Conservation (phyloP, 768 basidiomycete species). For the Hygrophoropsis aurantiaca region DNA sequence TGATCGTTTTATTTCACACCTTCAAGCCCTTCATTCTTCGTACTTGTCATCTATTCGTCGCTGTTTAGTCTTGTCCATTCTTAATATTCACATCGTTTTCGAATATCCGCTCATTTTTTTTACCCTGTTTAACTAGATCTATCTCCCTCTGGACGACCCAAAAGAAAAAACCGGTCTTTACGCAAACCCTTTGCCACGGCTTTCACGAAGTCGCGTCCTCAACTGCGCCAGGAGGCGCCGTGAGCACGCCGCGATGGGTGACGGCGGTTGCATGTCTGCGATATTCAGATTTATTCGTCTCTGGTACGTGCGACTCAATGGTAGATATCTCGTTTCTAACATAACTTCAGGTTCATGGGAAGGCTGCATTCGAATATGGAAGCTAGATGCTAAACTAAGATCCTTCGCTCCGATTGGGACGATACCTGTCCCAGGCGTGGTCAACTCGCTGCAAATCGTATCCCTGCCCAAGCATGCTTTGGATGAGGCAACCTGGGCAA, state of each 20-base stretch:
- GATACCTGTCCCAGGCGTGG: conserved; percentile 69
- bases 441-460: conserved; percentile 89
- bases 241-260: conserved; percentile 87
- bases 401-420: conserved; percentile 70
- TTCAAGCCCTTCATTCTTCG: too few species aligned
- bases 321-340: background rate
- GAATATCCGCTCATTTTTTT: too few species aligned
- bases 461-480: conserved; percentile 44
- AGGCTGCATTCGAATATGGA: conserved; percentile 87
- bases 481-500: conserved; percentile 44
- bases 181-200: conserved; percentile 85
- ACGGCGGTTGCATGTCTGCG: conserved; percentile 78
- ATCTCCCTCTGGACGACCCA: conserved; percentile 88
- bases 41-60: too few species aligned
- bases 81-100: too few species aligned
- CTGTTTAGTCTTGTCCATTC: too few species aligned
- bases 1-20: too few species aligned
- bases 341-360: conserved; percentile 83
- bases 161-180: conserved; percentile 95
- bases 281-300: conserved; percentile 89
- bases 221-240: conserved; percentile 70
- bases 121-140: too few species aligned
- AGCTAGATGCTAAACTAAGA: conserved; percentile 74
- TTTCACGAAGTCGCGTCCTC: conserved; percentile 68
- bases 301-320: conserved; percentile 52